Evolutionary conservation across 352 stramenopile genomes (phyloP).

Genomic region (Globisporangium acanthophoron): DNA sequence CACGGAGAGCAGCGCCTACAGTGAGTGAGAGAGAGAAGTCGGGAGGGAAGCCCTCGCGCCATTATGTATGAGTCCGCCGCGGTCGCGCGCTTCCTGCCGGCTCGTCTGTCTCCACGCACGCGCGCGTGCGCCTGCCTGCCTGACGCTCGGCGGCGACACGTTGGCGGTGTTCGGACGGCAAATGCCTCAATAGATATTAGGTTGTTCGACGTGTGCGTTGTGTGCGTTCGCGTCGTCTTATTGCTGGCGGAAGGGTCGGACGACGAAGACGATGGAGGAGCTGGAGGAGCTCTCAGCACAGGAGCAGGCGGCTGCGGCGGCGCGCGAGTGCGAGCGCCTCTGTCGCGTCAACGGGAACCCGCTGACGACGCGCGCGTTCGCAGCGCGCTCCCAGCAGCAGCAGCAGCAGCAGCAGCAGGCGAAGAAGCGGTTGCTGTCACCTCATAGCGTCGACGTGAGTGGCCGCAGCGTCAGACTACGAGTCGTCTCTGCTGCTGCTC

Average conservation of each 20-base stretch:
- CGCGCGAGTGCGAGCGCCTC: slow-evolving; percentile 30
- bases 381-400: slow-evolving; percentile 16
- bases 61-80: background rate
- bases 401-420: slow-evolving; percentile 15
- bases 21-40: background rate
- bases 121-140: no score
- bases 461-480: background rate
- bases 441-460: slow-evolving; percentile 8
- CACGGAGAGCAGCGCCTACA: background rate
- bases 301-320: slow-evolving; percentile 20
- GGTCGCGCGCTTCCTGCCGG: no score
- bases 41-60: background rate
- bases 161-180: no score
- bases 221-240: background rate
- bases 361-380: slow-evolving; percentile 33
- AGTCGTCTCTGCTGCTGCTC: background rate
- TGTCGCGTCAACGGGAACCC: slow-evolving; percentile 34
- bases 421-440: background rate
- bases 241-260: background rate
- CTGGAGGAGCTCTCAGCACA: slow-evolving; percentile 18
- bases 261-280: slow-evolving; percentile 18
- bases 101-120: no score
- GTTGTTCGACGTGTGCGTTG: background rate
- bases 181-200: background rate
- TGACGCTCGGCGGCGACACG: background rate